These are phyloP conservation scores for Colletotrichum karsti DNA, from an alignment of 2,329 filamentous ascomycete species.

Conservation along the genomic window DNA sequence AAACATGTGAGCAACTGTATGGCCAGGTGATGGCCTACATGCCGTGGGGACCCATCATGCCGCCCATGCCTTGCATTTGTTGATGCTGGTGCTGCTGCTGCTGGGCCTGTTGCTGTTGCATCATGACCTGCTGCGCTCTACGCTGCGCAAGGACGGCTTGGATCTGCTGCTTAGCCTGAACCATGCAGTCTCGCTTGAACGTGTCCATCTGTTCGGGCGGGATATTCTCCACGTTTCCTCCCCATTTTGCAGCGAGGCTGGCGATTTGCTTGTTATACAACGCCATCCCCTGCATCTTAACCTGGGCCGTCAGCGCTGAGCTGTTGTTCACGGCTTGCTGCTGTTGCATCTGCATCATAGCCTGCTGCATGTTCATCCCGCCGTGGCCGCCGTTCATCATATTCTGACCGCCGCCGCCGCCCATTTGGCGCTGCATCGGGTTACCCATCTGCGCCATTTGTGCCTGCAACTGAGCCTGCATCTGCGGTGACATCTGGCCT, in stretches of 20 bases:
- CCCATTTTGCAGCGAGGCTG: slow-evolving; percentile 44
- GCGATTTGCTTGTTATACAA: slow-evolving; percentile 51
- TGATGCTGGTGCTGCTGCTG: slow-evolving; percentile 41
- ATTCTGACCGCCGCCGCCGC: slow-evolving; percentile 41
- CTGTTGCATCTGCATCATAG: slow-evolving; percentile 45
- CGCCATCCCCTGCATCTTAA: slow-evolving; percentile 43
- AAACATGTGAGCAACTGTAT: no score
- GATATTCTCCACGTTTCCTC: slow-evolving; percentile 50
- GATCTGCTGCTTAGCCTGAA: slow-evolving; percentile 46
- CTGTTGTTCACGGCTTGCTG: slow-evolving; percentile 44
- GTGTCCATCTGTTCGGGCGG: slow-evolving; percentile 54
- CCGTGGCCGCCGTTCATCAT: slow-evolving; percentile 50
- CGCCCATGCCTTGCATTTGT: slow-evolving; percentile 60
- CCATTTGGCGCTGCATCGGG: slow-evolving; percentile 46
- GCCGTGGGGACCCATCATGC: slow-evolving; percentile 61
- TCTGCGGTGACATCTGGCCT: slow-evolving; percentile 45
- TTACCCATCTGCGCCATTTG: slow-evolving; percentile 46
- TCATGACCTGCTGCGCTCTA: slow-evolving; percentile 44
- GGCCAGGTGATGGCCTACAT: slow-evolving; percentile 43
- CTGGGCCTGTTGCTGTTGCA: slow-evolving; percentile 41
- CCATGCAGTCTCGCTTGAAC: slow-evolving; percentile 52
- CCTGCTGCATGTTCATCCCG: slow-evolving; percentile 50
- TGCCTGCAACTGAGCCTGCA: slow-evolving; percentile 43
- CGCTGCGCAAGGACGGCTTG: slow-evolving; percentile 42
- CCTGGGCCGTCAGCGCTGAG: slow-evolving; percentile 35